Conservation (phyloP, 148 eudicot genomes). For the Chenopodium formosanum region DNA sequence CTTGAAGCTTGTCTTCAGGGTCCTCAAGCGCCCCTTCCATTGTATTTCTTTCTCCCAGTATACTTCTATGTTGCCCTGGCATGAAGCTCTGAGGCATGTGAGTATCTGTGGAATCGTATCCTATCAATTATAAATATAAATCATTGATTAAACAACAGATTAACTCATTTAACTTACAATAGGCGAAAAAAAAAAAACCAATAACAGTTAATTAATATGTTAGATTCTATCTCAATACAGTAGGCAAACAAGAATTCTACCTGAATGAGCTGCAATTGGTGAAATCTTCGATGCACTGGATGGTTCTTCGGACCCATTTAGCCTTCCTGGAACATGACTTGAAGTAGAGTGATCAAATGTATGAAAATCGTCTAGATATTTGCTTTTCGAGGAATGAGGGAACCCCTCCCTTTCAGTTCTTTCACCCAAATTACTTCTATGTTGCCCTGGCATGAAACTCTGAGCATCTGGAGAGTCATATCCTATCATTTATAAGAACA, state of each 20-base stretch:
- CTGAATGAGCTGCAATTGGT: not conserved
- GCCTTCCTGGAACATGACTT: constrained; percentile 13
- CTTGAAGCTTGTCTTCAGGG: too few species aligned
- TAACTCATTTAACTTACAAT: too few species aligned
- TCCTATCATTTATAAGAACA: not conserved
- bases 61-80: too few species aligned
- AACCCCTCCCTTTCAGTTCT: not conserved
- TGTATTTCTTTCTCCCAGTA: not conserved
- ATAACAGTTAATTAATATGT: too few species aligned
- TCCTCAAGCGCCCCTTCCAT: too few species aligned
- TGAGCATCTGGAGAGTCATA: not conserved
- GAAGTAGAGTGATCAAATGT: constrained; percentile 7
- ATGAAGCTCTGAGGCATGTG: too few species aligned
- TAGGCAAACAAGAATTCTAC: not conserved
- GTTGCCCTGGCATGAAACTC: not conserved
- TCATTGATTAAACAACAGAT: too few species aligned
- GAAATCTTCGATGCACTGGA: constrained; percentile 11
- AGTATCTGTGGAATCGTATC: too few species aligned
- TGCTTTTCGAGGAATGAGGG: not conserved
- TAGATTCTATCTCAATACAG: too few species aligned
- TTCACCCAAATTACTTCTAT: not conserved
- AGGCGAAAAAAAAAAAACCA: too few species aligned
- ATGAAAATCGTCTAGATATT: constrained; percentile 9
- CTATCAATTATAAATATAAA: too few species aligned
- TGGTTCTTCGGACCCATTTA: constrained; percentile 19